phyloP scores from a whole-genome alignment of 305 asterid genomes.

The Petunia hybrid region DNA sequence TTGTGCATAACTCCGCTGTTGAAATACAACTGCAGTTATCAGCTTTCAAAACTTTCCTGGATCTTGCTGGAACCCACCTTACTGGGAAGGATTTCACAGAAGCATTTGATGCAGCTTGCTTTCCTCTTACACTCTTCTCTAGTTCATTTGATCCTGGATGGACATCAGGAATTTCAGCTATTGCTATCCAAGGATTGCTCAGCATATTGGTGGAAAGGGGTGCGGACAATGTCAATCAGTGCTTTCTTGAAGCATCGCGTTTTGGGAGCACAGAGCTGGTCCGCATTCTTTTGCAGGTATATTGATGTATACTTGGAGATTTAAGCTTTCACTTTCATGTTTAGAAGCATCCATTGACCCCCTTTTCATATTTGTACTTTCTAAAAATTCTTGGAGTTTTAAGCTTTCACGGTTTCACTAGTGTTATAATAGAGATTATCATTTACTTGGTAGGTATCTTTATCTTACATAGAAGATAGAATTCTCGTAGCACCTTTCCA shows the following conservation, averaged over 20 bases:
- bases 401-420: too few relatives aligned
- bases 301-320: constrained; percentile 27
- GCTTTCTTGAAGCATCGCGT: constrained; percentile 97
- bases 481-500: neutral
- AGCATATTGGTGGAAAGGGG: constrained; percentile 97
- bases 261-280: constrained; percentile 99
- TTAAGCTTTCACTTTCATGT: neutral
- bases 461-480: too few relatives aligned
- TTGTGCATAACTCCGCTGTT: constrained; percentile 69
- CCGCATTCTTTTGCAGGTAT: constrained; percentile 95
- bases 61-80: constrained; percentile 89
- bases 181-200: constrained; percentile 87
- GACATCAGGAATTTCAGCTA: constrained; percentile 94
- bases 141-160: constrained; percentile 94
- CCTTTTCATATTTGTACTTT: constrained; percentile 21
- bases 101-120: constrained; percentile 99
- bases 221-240: constrained; percentile 95
- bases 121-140: constrained; percentile 95
- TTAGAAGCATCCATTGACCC: neutral
- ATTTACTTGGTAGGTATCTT: too few relatives aligned
- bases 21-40: constrained; percentile 86
- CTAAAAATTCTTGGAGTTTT: neutral
- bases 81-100: constrained; percentile 95
- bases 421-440: too few relatives aligned
- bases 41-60: constrained; percentile 91